Conservation (phyloP, 805 yeast species). For the Naumovozyma castellii region DNA sequence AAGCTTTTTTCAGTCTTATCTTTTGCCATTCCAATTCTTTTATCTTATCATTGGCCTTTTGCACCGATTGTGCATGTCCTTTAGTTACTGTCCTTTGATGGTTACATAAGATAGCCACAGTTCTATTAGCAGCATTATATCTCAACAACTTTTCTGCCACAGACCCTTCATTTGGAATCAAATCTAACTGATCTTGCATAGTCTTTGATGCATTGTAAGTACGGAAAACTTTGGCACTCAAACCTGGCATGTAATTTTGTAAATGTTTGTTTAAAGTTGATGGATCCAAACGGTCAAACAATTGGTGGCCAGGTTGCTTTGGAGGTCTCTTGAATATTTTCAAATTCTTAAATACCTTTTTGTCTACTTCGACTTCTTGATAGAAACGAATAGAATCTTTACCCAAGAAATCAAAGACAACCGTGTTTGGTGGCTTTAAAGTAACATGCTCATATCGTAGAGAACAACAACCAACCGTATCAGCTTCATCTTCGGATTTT, state of each 20-base stretch:
- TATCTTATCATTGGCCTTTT: constrained; percentile 65
- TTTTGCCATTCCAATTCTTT: constrained; percentile 81
- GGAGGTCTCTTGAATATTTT: constrained; percentile 82
- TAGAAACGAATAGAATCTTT: constrained; percentile 87
- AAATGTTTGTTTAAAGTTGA: constrained; percentile 72
- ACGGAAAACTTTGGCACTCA: constrained; percentile 95
- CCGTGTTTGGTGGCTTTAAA: constrained; percentile 74
- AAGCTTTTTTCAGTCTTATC: constrained; percentile 60
- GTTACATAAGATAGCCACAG: constrained; percentile 92
- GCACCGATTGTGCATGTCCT: constrained; percentile 71
- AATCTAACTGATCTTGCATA: constrained; percentile 88
- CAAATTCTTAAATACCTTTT: constrained; percentile 84
- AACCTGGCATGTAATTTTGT: constrained; percentile 83
- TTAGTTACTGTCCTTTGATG: constrained; percentile 91
- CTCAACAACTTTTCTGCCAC: constrained; percentile 78
- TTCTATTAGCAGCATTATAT: constrained; percentile 90
- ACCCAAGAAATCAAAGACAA: constrained; percentile 88
- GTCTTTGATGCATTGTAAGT: constrained; percentile 93
- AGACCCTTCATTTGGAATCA: constrained; percentile 78
- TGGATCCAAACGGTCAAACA: constrained; percentile 86
- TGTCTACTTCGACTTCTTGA: constrained; percentile 86
- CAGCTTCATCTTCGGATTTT: constrained; percentile 94
- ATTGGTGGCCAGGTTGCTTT: constrained; percentile 82
- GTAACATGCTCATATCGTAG: constrained; percentile 83
- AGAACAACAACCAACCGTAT: constrained; percentile 96